These are phyloP conservation scores for Fusarium bulbicola DNA, from an alignment of 2,329 filamentous ascomycete genomes.

Conservation along the genomic window DNA sequence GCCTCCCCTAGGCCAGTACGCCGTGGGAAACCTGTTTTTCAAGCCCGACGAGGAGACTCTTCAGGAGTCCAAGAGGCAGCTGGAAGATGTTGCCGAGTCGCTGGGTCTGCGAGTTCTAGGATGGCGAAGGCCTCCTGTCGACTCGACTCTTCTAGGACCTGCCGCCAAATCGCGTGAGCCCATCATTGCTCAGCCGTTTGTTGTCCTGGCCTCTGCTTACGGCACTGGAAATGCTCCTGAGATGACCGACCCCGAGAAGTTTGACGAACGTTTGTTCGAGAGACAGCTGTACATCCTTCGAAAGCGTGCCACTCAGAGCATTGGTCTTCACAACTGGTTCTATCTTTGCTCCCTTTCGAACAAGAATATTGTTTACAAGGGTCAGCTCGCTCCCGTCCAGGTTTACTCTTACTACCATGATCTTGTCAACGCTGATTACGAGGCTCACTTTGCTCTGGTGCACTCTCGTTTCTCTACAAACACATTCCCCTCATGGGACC, in stretches of 20 bases:
- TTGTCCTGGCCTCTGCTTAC: slow-evolving; percentile 87
- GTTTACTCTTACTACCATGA: slow-evolving; percentile 99
- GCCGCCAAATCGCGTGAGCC: slow-evolving; percentile 94
- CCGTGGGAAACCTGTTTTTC: slow-evolving; percentile 97
- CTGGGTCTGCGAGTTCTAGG: slow-evolving; percentile 90
- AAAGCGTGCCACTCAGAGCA: slow-evolving; percentile 93
- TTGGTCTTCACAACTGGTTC: slow-evolving; percentile 98
- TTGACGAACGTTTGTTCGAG: slow-evolving; percentile 89
- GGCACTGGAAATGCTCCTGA: slow-evolving; percentile 82
- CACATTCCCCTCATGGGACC: slow-evolving; percentile 98
- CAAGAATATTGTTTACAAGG: slow-evolving; percentile 99
- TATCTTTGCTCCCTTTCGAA: slow-evolving; percentile 96
- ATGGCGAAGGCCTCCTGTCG: slow-evolving; percentile 94
- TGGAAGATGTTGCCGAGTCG: slow-evolving; percentile 91
- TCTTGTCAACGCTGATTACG: slow-evolving; percentile 94
- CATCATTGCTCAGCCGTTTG: slow-evolving; percentile 93
- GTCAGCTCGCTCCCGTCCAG: slow-evolving; percentile 91
- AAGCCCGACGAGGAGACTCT: slow-evolving; percentile 93
- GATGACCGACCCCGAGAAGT: slow-evolving; percentile 78
- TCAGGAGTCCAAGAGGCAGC: slow-evolving; percentile 88
- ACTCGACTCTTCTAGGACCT: slow-evolving; percentile 91
- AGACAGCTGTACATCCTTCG: slow-evolving; percentile 92
- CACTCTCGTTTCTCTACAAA: slow-evolving; percentile 98
- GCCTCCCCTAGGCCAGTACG: slow-evolving; percentile 91
- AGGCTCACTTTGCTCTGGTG: slow-evolving; percentile 95